A percentile compares a stretch with the other conserved stretches of the same genome.
Evolutionary conservation across 1,284 basidiomycete species (phyloP).

Genomic region (Sparassis latifolia): DNA sequence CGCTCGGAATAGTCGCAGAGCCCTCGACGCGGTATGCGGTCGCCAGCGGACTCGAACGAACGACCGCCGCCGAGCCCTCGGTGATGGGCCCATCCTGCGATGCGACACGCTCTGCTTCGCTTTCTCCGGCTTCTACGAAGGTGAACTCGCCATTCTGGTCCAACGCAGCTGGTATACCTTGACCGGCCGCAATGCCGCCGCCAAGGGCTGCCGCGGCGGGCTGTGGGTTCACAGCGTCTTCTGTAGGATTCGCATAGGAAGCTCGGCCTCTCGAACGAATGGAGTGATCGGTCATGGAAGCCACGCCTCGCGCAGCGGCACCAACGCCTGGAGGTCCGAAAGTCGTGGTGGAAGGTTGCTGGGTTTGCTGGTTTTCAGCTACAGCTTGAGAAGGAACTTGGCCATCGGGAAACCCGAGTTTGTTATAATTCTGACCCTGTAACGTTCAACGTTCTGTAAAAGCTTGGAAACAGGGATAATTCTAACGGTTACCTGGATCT

Average conservation of each 20-base stretch:
- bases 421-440: background rate
- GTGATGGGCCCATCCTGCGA: constrained; percentile 16
- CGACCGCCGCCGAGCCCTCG: no score
- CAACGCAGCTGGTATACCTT: background rate
- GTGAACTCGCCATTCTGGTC: background rate
- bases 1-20: constrained; percentile 41
- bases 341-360: no score
- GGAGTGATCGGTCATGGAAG: no score
- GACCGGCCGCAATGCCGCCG: background rate
- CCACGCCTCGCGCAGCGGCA: no score
- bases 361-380: no score
- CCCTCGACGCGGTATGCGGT: constrained; percentile 45
- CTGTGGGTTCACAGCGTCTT: background rate
- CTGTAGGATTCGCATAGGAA: no score
- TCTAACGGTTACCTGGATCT: background rate
- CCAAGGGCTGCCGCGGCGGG: background rate
- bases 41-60: constrained; percentile 29
- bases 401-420: background rate
- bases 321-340: no score
- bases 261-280: no score
- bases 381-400: background rate
- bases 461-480: no score
- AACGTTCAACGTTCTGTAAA: no score
- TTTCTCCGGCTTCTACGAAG: background rate
- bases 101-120: background rate